Conservation (phyloP, 345 rosid species). For the Excoecaria cochinchinensis region DNA sequence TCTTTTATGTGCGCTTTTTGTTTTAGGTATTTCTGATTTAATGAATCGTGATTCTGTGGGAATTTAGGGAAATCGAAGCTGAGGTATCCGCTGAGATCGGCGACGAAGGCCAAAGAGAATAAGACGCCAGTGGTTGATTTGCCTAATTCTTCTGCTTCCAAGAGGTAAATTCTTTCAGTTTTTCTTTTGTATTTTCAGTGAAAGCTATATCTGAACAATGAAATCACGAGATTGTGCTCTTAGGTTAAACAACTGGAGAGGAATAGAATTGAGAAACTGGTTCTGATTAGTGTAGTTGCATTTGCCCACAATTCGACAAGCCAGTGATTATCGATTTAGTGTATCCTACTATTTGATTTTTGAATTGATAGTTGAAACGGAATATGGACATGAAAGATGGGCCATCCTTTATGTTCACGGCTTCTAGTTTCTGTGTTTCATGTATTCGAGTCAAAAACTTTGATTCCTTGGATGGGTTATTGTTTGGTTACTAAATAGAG, state of each 20-base stretch:
- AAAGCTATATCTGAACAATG: neutral
- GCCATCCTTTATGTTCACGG: no score
- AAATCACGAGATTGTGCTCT: neutral
- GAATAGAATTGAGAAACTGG: neutral
- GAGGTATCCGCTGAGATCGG: conserved; percentile 81
- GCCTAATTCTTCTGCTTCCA: conserved; percentile 43
- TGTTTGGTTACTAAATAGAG: no score
- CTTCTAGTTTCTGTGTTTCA: no score
- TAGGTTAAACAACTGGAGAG: neutral
- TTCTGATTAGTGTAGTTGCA: neutral
- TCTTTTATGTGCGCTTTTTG: neutral
- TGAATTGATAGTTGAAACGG: neutral
- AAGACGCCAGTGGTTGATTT: conserved; percentile 47
- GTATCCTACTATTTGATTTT: neutral
- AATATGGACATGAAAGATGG: no score
- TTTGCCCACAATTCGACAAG: neutral
- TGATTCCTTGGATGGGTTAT: no score
- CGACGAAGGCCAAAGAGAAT: conserved; percentile 56
- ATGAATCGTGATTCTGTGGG: neutral
- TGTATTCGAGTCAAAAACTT: no score
- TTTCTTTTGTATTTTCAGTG: neutral
- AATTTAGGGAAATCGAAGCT: conserved; percentile 52
- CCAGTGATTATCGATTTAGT: neutral
- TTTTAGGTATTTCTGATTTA: neutral
- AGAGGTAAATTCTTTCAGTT: conserved; percentile 30